Evolutionary conservation across 2,329 filamentous ascomycete genomes (phyloP), one percentile per base, ranked within the genome.

Genomic region (Conoideocrella luteorostrata): DNA sequence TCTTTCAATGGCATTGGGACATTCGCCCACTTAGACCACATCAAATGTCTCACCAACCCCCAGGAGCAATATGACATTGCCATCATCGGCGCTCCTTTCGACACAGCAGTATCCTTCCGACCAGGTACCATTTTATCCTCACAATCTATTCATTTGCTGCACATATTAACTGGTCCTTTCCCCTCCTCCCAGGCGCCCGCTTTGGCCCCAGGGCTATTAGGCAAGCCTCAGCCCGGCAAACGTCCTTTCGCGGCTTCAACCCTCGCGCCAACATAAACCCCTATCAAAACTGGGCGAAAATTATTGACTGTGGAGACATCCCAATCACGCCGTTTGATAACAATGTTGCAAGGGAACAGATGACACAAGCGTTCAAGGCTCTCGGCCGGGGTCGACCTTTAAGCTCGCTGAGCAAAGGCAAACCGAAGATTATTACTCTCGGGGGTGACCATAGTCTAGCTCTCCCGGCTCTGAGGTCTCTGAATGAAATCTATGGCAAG

Each of bases 261-360:
- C 78, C 85, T 2, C 81, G 88, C 18, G 88, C 88, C 2, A 76
- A 75, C 30, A 75, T 95, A 52, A 96, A 95, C 63, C 88, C 90
- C 0, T 95, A 93, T 67, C 51, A 84, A 59, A 83, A 78, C 56
- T 91, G 87, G 78, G 83, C 88, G 7, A 88, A 77, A 39, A 79
- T 95, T 47, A 71, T 91, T 40, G 90, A 96, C 69, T 96, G 90
- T 62, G 90, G 90, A 37, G 90, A 95, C 60, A 88, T 95, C 44
- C 88, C 90, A 22, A 74, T 94, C 52, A 87, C 84, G 0, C 89
- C 89, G 0, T 84, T 94, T 54, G 88, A 95, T 68, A 95, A 95
- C 61, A 79, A 72, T 2, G 71, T 95, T 13, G 90, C 90, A 0
- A 69, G 90, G 43, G 71, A 74, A 35, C 90, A 95, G 65, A 95